A percentile compares a stretch with the other conserved stretches of the same genome.
Conservation (phyloP, 768 basidiomycete genomes). For the Suillus cothurnatus region DNA sequence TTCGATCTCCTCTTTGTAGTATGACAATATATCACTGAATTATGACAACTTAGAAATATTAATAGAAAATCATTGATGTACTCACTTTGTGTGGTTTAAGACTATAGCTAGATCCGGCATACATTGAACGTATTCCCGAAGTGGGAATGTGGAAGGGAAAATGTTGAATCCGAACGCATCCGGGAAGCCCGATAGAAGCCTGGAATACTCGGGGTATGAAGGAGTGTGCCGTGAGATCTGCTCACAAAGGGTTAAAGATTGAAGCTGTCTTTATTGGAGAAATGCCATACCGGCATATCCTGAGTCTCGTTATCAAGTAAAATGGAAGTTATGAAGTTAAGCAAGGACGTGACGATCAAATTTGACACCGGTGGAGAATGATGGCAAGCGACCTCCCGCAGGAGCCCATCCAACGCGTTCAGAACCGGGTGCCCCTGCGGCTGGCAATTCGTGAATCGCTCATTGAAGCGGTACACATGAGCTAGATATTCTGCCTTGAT, state of each 20-base stretch:
- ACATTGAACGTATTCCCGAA: constrained; percentile 38
- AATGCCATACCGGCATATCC: constrained; percentile 27
- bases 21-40: constrained; percentile 33
- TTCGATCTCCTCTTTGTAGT: constrained; percentile 38
- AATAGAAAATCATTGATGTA: not conserved
- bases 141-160: constrained; percentile 35
- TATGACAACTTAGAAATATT: not conserved
- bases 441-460: constrained; percentile 29
- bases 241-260: not conserved
- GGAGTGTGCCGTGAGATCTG: constrained; percentile 24
- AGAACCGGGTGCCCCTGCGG: constrained; percentile 34
- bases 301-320: constrained; percentile 35
- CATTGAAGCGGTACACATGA: constrained; percentile 36
- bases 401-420: constrained; percentile 35
- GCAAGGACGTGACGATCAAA: constrained; percentile 37
- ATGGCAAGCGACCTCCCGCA: constrained; percentile 31
- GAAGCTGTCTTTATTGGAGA: not conserved
- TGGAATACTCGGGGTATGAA: constrained; percentile 29
- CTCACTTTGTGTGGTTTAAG: constrained; percentile 41
- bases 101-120: constrained; percentile 39
- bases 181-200: constrained; percentile 34
- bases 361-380: constrained; percentile 35
- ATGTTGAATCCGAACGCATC: constrained; percentile 39
- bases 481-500: constrained; percentile 23
- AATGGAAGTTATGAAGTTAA: constrained; percentile 38